Percentiles rank a stretch among this genome's conserved stretches.
phyloP scores from a whole-genome alignment of 805 yeast genomes.

The Yarrowia phangngaensis region DNA sequence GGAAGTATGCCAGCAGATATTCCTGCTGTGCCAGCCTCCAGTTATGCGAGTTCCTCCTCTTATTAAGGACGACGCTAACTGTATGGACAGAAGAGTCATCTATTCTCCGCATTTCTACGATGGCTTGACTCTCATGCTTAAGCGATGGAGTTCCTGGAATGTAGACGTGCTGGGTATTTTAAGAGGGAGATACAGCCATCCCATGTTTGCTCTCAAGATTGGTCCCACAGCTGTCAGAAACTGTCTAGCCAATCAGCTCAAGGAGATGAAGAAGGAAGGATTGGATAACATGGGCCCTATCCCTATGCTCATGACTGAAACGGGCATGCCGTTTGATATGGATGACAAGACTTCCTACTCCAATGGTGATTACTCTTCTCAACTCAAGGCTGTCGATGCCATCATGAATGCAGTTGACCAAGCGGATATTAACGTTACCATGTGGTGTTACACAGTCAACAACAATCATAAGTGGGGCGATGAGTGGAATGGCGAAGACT shows the following conservation, averaged over 20 bases:
- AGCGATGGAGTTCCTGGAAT: conserved; percentile 79
- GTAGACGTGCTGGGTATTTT: conserved; percentile 84
- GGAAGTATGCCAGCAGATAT: conserved; percentile 46
- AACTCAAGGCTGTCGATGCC: conserved; percentile 78
- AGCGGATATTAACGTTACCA: conserved; percentile 63
- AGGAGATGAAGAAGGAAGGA: conserved; percentile 61
- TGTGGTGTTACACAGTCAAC: conserved; percentile 74
- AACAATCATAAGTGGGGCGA: conserved; percentile 84
- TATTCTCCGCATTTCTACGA: conserved; percentile 88
- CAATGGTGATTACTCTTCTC: conserved; percentile 60
- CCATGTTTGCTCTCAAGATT: conserved; percentile 59
- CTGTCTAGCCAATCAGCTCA: conserved; percentile 62
- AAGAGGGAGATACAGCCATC: conserved; percentile 67
- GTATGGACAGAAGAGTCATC: conserved; percentile 60
- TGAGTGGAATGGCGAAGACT: conserved; percentile 87
- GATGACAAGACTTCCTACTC: conserved; percentile 65
- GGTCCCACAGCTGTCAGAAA: conserved; percentile 74
- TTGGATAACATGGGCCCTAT: conserved; percentile 54
- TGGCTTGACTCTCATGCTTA: conserved; percentile 85
- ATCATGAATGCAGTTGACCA: conserved; percentile 72
- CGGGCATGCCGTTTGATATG: conserved; percentile 95
- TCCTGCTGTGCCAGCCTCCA: conserved; percentile 74
- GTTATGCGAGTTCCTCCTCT: conserved; percentile 74
- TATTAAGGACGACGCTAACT: conserved; percentile 45
- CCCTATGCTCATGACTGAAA: conserved; percentile 79